phyloP scores from a whole-genome alignment of 78 protist genomes.

The Dictyostelium firmibasis region DNA sequence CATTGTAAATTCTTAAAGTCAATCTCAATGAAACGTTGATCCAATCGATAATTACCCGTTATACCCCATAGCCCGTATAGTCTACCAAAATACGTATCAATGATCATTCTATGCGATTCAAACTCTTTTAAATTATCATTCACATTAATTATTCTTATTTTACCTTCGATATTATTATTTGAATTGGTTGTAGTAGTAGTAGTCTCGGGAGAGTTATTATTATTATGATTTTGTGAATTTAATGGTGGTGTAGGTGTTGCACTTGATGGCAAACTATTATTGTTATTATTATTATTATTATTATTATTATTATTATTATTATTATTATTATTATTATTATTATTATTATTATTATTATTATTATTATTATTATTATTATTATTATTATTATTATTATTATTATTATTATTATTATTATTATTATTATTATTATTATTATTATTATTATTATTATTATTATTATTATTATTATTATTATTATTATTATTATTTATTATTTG shows the following conservation, averaged over 20 bases:
- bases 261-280: background rate
- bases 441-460: background rate
- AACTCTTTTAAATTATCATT: background rate
- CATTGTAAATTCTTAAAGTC: background rate
- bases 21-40: background rate
- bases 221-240: background rate
- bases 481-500: background rate
- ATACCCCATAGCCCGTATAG: background rate
- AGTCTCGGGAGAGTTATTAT: background rate
- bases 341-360: background rate
- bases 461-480: background rate
- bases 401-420: background rate
- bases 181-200: background rate
- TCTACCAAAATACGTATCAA: conserved; percentile 1
- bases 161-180: background rate
- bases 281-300: background rate
- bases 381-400: background rate
- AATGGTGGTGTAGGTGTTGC: background rate
- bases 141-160: background rate
- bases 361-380: background rate
- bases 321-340: background rate
- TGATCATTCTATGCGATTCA: background rate
- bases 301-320: too few species aligned
- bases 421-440: background rate
- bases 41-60: background rate